Percentiles rank a stretch among this genome's conserved stretches.
These are phyloP conservation scores for Geotrichum australiense DNA, from an alignment of 1,139 yeast species.

Conservation along the genomic window DNA sequence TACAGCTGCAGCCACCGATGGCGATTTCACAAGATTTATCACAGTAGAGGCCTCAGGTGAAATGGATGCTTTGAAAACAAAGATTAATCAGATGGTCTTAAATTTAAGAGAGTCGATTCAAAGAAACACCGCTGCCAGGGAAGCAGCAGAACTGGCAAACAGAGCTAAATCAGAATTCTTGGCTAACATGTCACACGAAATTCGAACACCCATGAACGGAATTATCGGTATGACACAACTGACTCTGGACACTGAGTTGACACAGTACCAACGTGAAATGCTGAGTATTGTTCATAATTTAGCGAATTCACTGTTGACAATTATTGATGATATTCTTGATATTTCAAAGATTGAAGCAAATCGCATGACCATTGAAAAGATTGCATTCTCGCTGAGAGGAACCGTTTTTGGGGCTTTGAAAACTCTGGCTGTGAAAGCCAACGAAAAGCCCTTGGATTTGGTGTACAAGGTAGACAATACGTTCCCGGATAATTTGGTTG, in stretches of 20 bases:
- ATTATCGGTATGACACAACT: constrained; percentile 89
- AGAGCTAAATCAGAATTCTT: constrained; percentile 86
- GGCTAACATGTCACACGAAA: constrained; percentile 89
- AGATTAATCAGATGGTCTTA: constrained; percentile 86
- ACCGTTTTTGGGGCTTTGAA: constrained; percentile 85
- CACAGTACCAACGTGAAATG: constrained; percentile 88
- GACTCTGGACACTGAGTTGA: constrained; percentile 76
- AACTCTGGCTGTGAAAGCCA: constrained; percentile 81
- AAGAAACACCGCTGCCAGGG: constrained; percentile 87
- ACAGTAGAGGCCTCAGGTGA: constrained; percentile 91
- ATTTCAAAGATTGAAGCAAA: constrained; percentile 89
- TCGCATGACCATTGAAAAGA: constrained; percentile 85
- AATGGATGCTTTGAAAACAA: constrained; percentile 87
- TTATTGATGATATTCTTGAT: constrained; percentile 83
- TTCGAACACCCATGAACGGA: constrained; percentile 88
- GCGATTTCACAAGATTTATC: constrained; percentile 82
- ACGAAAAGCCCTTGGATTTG: constrained; percentile 73
- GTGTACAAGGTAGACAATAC: constrained; percentile 78
- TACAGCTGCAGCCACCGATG: constrained; percentile 91
- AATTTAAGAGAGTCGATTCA: constrained; percentile 83
- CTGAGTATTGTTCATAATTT: constrained; percentile 76
- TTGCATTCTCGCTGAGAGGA: constrained; percentile 76
- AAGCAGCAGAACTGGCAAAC: constrained; percentile 87
- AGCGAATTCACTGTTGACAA: constrained; percentile 75
- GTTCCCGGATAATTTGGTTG: constrained; percentile 78